phyloP scores from a whole-genome alignment of 139 green algal species.

The Micromonas pusilla region DNA sequence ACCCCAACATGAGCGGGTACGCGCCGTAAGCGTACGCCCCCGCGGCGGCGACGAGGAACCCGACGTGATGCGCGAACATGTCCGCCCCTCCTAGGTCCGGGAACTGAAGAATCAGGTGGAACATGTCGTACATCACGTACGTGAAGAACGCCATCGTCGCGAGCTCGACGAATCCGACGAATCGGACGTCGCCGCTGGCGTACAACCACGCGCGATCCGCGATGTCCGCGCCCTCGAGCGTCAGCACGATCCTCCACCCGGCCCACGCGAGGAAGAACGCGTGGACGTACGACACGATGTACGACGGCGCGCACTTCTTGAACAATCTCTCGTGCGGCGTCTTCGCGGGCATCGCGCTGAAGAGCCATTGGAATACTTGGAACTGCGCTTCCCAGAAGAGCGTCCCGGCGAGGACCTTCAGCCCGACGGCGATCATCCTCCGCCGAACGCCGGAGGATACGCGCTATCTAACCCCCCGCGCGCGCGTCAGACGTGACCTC shows the following conservation, averaged over 20 bases:
- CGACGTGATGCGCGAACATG: not conserved
- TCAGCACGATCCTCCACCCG: not conserved
- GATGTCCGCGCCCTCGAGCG: not conserved
- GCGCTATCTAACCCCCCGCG: too few relatives aligned
- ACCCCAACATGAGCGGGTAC: slow-evolving; percentile 16
- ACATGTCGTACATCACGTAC: slow-evolving; percentile 11
- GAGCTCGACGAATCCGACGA: slow-evolving; percentile 6
- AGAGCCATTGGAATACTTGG: not conserved
- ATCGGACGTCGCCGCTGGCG: not conserved
- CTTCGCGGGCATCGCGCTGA: not conserved
- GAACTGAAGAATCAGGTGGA: not conserved
- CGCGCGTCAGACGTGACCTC: too few relatives aligned
- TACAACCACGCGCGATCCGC: not conserved
- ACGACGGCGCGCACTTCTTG: not conserved
- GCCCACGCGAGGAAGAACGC: slow-evolving; percentile 5
- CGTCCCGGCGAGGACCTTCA: not conserved
- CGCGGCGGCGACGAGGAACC: not conserved
- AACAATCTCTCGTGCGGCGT: not conserved
- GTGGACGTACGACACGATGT: not conserved
- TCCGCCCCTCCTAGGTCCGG: not conserved
- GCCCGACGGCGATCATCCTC: not conserved
- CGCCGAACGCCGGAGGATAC: not conserved
- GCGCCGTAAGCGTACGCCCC: slow-evolving; percentile 3
- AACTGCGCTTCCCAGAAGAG: slow-evolving; percentile 4
- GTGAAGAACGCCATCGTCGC: slow-evolving; percentile 1